Base-by-base conservation (phyloP, 2,329 filamentous ascomycete genomes). In the Chaetomiaceae sp. region DNA sequence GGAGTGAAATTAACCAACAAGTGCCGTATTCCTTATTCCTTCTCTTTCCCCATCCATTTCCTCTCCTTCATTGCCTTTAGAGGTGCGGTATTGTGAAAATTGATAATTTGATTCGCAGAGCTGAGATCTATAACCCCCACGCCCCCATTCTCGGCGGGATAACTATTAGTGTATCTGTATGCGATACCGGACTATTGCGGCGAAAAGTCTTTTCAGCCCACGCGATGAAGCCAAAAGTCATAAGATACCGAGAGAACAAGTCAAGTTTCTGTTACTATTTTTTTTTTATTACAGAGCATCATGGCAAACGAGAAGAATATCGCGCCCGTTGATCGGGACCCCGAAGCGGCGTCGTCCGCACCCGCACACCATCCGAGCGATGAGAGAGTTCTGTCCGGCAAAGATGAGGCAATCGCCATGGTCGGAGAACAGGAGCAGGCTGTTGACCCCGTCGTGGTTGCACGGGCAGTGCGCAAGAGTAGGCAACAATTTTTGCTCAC, bases 361-460 rank as follows among this genome's bases (percentile, higher is more conserved):
- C 23, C 25, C 18, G 11, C 14, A 21, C 14, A 4, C 9, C 11
- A 37, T 13, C 30, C 29, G 10, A 25, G 18, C 10, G 2, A 46
- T 37, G 36, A 37, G 1, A 25, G 30, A 3, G 7, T 4, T 13
- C 6, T 36, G n/a, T 41, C 45, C 5, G 50, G 41, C 10, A 56
- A 78, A 55, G 81, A 84, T 65, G 72, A 78, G 16, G 80, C 80
- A 2, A 71, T 83, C 49, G 75, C 73, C 8, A 73, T 87, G 53
- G 82, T 85, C 2, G 80, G 82, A 21, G 79, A 84, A 54, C 71
- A 76, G 58, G 70, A 71, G 3, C 76, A 77, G 56, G 64, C 67
- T 3, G 73, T 84, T 40, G 83, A 81, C 58, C 71, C 73, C 0
- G 68, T 59, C 2, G 62, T 78, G 0, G 76, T 75, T 49, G 70